These are phyloP conservation scores for Exophiala spinifera DNA, from an alignment of 2,329 filamentous ascomycete genomes.

Conservation along the genomic window DNA sequence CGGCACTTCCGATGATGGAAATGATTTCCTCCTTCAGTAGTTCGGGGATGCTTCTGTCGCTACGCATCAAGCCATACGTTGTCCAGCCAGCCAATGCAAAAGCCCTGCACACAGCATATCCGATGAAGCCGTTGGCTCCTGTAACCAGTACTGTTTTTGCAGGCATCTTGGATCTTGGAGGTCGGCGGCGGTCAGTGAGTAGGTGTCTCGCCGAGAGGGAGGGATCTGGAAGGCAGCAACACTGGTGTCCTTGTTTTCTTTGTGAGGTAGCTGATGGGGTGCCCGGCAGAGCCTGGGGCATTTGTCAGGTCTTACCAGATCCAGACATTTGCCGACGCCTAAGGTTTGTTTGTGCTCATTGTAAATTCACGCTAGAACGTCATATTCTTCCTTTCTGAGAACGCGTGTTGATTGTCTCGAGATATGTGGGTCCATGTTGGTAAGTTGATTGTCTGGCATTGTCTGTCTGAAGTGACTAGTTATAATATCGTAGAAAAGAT, in stretches of 20 bases:
- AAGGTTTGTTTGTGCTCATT: too few relatives aligned
- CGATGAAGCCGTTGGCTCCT: constrained; percentile 51
- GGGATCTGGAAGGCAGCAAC: too few relatives aligned
- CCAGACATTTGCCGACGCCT: neutral
- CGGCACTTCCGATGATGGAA: constrained; percentile 16
- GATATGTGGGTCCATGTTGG: too few relatives aligned
- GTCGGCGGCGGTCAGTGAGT: neutral
- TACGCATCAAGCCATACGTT: constrained; percentile 46
- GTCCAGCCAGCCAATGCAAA: constrained; percentile 48
- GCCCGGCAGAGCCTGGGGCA: neutral
- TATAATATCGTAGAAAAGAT: too few relatives aligned
- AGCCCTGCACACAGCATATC: constrained; percentile 44
- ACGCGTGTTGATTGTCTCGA: too few relatives aligned
- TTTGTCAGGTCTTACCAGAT: neutral
- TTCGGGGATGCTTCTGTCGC: constrained; percentile 1
- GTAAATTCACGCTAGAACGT: too few relatives aligned
- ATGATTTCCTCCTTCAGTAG: constrained; percentile 19
- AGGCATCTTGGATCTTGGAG: constrained; percentile 3
- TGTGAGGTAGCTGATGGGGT: too few relatives aligned
- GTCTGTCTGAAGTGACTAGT: too few relatives aligned
- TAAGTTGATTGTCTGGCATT: too few relatives aligned
- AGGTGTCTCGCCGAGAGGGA: too few relatives aligned
- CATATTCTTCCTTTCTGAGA: too few relatives aligned
- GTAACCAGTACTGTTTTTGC: constrained; percentile 43
- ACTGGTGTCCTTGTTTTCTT: too few relatives aligned